Conservation (phyloP, 441 rosid species). For the Metrosideros polymorpha region DNA sequence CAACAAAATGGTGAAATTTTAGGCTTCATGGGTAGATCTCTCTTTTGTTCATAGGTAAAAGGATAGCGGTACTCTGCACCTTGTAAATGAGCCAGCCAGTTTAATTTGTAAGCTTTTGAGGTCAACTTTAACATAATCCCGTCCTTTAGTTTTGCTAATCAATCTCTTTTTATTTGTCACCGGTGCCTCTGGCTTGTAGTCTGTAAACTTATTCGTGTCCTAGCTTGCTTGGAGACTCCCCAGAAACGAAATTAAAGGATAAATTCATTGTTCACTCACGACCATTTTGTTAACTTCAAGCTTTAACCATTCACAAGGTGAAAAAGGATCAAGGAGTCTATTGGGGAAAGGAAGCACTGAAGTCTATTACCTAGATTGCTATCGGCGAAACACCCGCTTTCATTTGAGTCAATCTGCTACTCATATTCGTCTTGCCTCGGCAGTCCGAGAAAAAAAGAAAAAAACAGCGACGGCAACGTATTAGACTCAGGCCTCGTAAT, state of each 20-base stretch:
- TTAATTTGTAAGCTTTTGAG: conserved; percentile 18
- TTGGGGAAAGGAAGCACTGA: background rate
- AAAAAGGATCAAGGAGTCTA: background rate
- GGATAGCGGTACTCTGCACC: conserved; percentile 8
- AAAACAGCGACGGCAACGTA: no score
- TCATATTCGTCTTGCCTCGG: background rate
- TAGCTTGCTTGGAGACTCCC: background rate
- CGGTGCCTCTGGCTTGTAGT: background rate
- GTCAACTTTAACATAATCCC: background rate
- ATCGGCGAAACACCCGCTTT: background rate
- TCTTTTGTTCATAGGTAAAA: background rate
- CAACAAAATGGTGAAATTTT: conserved; percentile 66
- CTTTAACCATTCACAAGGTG: background rate
- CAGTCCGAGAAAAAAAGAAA: background rate
- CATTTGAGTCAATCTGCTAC: background rate
- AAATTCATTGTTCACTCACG: background rate
- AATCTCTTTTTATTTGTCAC: background rate
- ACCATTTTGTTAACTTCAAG: background rate
- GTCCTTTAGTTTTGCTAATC: background rate
- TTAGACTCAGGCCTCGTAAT: background rate
- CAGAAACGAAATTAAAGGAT: background rate
- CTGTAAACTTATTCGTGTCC: background rate
- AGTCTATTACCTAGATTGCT: background rate
- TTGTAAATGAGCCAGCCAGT: conserved; percentile 34
- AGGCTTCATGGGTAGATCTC: background rate